Evolutionary conservation across 306 rosid species (phyloP).

Genomic region (Prunus armeniaca): DNA sequence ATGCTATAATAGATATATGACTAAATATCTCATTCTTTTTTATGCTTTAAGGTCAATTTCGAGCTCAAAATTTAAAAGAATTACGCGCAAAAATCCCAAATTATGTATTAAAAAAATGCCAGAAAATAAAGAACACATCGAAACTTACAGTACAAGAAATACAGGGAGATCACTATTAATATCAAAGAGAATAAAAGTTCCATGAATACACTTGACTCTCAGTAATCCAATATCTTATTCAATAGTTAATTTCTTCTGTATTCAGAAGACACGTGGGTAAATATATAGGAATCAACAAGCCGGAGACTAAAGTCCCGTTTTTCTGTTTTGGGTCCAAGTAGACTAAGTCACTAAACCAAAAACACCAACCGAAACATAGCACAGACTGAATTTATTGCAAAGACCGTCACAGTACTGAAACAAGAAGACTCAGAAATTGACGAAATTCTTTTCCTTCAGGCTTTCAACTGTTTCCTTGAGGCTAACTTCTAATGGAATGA

Average conservation of each 20-base stretch:
- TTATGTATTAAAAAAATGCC: too few relatives aligned
- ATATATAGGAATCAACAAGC: background rate
- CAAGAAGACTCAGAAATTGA: slow-evolving; percentile 31
- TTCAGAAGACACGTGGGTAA: background rate
- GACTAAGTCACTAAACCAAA: background rate
- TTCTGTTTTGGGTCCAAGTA: background rate
- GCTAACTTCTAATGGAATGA: slow-evolving; percentile 52
- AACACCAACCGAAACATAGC: background rate
- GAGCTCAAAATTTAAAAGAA: too few relatives aligned
- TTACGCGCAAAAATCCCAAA: too few relatives aligned
- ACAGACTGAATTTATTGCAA: background rate
- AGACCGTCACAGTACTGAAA: background rate
- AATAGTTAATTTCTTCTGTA: background rate
- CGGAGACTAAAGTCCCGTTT: background rate
- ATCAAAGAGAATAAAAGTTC: background rate
- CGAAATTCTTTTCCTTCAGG: slow-evolving; percentile 53
- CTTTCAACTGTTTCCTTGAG: slow-evolving; percentile 69
- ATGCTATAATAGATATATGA: too few relatives aligned
- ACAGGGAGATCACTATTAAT: background rate
- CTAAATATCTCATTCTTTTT: too few relatives aligned
- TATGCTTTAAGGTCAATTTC: too few relatives aligned
- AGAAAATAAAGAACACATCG: too few relatives aligned
- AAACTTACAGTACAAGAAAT: too few relatives aligned
- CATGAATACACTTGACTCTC: background rate
- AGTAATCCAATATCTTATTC: background rate